Percentiles rank a stretch among this genome's conserved stretches.
Evolutionary conservation across 176 grass and related monocot genomes (phyloP).

Genomic region (Oryza glumipatula): DNA sequence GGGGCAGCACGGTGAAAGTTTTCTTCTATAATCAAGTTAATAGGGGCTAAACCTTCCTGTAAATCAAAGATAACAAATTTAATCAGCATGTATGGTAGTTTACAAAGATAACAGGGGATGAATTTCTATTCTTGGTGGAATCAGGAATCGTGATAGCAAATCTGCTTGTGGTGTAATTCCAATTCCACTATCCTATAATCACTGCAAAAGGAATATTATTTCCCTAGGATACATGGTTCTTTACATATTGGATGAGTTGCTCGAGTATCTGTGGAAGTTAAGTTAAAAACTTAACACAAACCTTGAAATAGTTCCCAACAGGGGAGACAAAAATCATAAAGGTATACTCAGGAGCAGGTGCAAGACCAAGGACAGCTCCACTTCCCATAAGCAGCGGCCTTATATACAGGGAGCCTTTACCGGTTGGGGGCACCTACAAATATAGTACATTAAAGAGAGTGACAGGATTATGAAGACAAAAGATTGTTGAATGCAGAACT

Average conservation of each 20-base stretch:
- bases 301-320: slow-evolving; percentile 99
- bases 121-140: background rate
- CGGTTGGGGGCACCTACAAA: slow-evolving; percentile 78
- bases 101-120: background rate
- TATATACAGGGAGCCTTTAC: slow-evolving; percentile 91
- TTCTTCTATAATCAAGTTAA: slow-evolving; percentile 91
- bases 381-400: slow-evolving; percentile 87
- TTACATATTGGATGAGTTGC: background rate
- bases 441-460: slow-evolving; percentile 1
- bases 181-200: slow-evolving; percentile 14
- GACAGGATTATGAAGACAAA: background rate
- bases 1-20: slow-evolving; percentile 79
- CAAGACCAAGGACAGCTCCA: slow-evolving; percentile 86
- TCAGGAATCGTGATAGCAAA: background rate
- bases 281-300: slow-evolving; percentile 40
- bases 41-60: slow-evolving; percentile 86
- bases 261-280: background rate
- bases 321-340: slow-evolving; percentile 95
- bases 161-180: background rate
- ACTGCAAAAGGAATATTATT: slow-evolving; percentile 11
- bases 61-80: slow-evolving; percentile 35
- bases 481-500: background rate
- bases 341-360: slow-evolving; percentile 86
- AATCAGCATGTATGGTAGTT: slow-evolving; percentile 2
- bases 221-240: background rate